These are phyloP conservation scores for Hibiscus mutabilis DNA, from an alignment of 345 rosid genomes.

Conservation along the genomic window DNA sequence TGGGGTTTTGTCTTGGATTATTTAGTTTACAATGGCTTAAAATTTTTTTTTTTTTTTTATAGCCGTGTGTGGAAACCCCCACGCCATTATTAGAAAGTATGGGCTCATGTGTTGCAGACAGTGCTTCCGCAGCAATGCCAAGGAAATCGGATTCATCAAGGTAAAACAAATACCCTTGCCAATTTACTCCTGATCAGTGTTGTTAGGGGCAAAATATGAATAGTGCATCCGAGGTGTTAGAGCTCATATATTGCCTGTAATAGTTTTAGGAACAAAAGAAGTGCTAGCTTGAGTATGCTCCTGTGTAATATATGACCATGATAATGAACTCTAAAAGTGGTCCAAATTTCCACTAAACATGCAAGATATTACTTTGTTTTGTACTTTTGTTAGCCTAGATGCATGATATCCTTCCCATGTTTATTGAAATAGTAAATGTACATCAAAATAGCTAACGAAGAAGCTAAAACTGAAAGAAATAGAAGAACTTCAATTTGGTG, in stretches of 20 bases:
- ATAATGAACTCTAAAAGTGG: not conserved
- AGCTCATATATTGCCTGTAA: too few species aligned
- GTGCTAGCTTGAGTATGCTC: not conserved
- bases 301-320: not conserved
- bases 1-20: not conserved
- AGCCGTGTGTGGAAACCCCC: constrained; percentile 38
- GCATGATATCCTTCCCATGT: not conserved
- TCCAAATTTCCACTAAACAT: not conserved
- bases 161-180: not conserved
- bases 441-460: not conserved
- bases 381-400: not conserved
- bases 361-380: not conserved
- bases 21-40: not conserved
- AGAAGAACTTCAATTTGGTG: too few species aligned
- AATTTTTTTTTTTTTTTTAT: not conserved
- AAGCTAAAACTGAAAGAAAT: not conserved
- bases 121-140: constrained; percentile 33
- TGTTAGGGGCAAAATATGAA: not conserved
- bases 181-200: not conserved
- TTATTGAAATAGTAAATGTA: not conserved
- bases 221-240: not conserved
- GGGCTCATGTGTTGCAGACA: constrained; percentile 32
- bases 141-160: constrained; percentile 18
- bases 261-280: not conserved
- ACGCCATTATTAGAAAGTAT: constrained; percentile 32